Percentiles rank a stretch among this genome's conserved stretches.
Conservation (phyloP, 2,329 filamentous ascomycete species). For the Neofusicoccum umdonicola region DNA sequence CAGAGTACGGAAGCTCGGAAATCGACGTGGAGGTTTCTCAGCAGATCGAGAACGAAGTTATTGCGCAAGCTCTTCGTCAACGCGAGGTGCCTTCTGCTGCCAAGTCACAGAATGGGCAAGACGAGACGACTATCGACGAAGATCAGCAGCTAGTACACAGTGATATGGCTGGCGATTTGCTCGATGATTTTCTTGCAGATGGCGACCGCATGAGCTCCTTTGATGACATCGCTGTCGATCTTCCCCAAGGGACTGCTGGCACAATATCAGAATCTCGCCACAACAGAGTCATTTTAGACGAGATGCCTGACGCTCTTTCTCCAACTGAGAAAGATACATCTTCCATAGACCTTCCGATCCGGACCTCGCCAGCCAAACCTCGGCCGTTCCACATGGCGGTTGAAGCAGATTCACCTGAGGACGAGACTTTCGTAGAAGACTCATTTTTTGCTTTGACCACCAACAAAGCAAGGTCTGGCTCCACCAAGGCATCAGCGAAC, state of each 20-base stretch:
- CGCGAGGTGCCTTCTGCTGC: background rate
- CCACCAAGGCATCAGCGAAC: background rate
- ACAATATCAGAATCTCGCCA: background rate
- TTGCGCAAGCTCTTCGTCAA: constrained; percentile 7
- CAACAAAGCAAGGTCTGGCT: background rate
- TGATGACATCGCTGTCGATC: background rate
- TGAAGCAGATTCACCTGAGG: background rate
- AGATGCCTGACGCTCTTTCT: background rate
- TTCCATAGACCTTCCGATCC: background rate
- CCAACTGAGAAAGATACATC: constrained; percentile 1
- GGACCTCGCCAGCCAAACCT: background rate
- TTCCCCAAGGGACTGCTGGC: constrained; percentile 11
- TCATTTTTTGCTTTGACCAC: background rate
- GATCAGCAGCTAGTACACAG: background rate
- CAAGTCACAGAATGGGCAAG: background rate
- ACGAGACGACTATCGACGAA: background rate
- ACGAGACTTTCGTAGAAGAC: constrained; percentile 2
- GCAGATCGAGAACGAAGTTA: constrained; percentile 14
- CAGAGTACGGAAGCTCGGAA: background rate
- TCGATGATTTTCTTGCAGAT: background rate
- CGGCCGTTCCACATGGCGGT: background rate
- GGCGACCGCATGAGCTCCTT: background rate
- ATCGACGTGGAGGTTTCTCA: background rate
- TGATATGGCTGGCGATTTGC: background rate
- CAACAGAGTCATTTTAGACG: background rate